Conservation (phyloP, 2,329 filamentous ascomycete species). For the Orbilia brochopaga region DNA sequence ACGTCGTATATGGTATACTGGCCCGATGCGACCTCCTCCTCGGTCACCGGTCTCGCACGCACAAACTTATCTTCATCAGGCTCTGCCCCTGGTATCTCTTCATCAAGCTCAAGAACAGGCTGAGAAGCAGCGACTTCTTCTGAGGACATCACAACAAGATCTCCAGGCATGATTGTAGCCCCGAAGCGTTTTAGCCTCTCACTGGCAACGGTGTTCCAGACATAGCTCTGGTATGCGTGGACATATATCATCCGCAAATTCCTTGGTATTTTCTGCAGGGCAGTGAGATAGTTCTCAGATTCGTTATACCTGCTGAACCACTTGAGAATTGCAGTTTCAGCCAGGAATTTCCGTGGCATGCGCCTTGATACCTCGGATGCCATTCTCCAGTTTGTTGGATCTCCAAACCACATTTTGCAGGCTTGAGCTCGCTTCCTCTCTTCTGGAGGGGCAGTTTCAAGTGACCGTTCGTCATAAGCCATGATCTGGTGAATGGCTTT, state of each 20-base stretch:
- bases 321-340: slow-evolving; percentile 78
- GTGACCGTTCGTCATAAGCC: slow-evolving; percentile 70
- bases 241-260: slow-evolving; percentile 92
- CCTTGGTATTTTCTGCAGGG: slow-evolving; percentile 78
- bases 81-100: slow-evolving; percentile 65
- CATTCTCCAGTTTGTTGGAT: slow-evolving; percentile 62
- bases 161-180: slow-evolving; percentile 75
- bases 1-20: slow-evolving; percentile 83
- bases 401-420: slow-evolving; percentile 72
- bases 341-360: slow-evolving; percentile 80
- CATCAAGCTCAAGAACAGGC: slow-evolving; percentile 57
- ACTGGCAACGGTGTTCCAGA: slow-evolving; percentile 88
- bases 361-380: slow-evolving; percentile 67
- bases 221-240: slow-evolving; percentile 91
- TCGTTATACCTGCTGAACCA: slow-evolving; percentile 64
- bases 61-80: slow-evolving; percentile 63
- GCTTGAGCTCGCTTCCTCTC: slow-evolving; percentile 79
- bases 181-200: slow-evolving; percentile 80
- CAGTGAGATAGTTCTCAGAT: slow-evolving; percentile 71
- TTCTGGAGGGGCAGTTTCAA: slow-evolving; percentile 71
- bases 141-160: slow-evolving; percentile 70
- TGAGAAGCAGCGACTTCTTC: slow-evolving; percentile 35
- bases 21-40: slow-evolving; percentile 77
- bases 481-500: slow-evolving; percentile 80
- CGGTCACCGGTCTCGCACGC: slow-evolving; percentile 75